Evolutionary conservation across 2,329 filamentous ascomycete genomes (phyloP), one percentile per base, ranked within the genome.

Genomic region (Arthroderma sp.): DNA sequence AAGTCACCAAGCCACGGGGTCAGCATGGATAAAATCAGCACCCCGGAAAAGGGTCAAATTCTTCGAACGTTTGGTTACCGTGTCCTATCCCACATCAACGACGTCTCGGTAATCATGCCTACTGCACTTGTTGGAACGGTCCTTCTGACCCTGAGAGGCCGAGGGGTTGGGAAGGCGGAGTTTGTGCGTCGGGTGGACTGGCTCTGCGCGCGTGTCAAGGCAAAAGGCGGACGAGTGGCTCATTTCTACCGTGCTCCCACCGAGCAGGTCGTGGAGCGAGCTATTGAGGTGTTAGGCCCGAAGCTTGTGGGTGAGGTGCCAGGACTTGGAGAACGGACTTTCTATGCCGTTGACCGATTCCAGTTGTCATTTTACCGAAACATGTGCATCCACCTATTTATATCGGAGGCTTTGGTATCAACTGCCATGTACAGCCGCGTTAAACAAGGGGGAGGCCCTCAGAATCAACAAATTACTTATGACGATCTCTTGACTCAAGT

Each of bases 311-410:
- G 88, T 4, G 70, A 81, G 4, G 73, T 94, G 0, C 75, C 81
- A 33, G 86, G 82, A 0, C 68, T 98, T 4, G 83, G 84, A 0
- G 91, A 98, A 60, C 85, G 86, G 11, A 96, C 91, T 0, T 96
- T 86, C 64, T 94, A 86, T 56, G 91, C 91, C 4, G 87, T 95
- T 34, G 91, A 98, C 62, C 77, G 87, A 43, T 98, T 98, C 69
- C 91, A 98, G 60, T 75, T 98, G 6, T 94, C 87, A 0, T 98
- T 98, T 64, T 98, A 98, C 66, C 82, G 91, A 43, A 98, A 98
- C 64, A 96, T 96, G 91, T 95, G 89, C 0, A 98, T 98, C 50
- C 91, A 98, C 60, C 75, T 98, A 4, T 98, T 98, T 63, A 91
- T 98, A 46, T 83, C 86, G 2, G 88, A 96, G 60, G 84, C 89